Base-by-base conservation (phyloP, 106 monocot genomes). In the Cymbidium sinense region DNA sequence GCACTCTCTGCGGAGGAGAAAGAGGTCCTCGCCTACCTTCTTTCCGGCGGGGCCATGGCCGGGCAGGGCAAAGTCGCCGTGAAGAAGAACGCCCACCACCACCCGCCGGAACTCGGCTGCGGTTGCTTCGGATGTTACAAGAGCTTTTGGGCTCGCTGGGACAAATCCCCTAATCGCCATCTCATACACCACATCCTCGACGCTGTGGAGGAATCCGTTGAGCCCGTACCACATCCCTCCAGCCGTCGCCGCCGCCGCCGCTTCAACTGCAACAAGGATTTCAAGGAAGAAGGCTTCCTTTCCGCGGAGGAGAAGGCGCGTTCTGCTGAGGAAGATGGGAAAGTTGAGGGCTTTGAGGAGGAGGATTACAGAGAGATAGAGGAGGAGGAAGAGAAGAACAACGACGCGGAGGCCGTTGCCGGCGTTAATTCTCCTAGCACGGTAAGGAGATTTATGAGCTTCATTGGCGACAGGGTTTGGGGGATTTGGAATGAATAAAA, bases 71-170 rank as follows among this genome's bases (percentile, higher is more conserved):
- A 5, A 1, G 15, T 11, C 23, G 34, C 19, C 50, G 41, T 43
- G 36, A 71, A 64, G 17, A 67, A 81, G 30, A 28, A 78, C 11
- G 7, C 11, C 29, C 41, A 70, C 19, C 15, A 4, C 43, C 88
- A 88, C 77, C 65, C 76, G 9, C 85, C 85, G 64, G 85, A 88
- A 30, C 64, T 82, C 43, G 70, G 50, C 44, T 87, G 87, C 82
- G 77, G 76, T 25, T 88, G 88, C 85, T 88, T 88, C 77, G 58
- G 70, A 19, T 88, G 88, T 77, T 88, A 88, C 79, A 88, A 88
- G 88, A 84, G 81, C 81, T 87, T 87, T 79, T 87, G 87, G 87
- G 81, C 84, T 21, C 75, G 81, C 13, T 87, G 87, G 87, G 81
- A 87, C 21, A 55, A 84, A 5, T 87, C 87, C 13, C 87, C 87